phyloP scores from a whole-genome alignment of 2,329 filamentous ascomycete genomes.

The Neofusicoccum laricinum region DNA sequence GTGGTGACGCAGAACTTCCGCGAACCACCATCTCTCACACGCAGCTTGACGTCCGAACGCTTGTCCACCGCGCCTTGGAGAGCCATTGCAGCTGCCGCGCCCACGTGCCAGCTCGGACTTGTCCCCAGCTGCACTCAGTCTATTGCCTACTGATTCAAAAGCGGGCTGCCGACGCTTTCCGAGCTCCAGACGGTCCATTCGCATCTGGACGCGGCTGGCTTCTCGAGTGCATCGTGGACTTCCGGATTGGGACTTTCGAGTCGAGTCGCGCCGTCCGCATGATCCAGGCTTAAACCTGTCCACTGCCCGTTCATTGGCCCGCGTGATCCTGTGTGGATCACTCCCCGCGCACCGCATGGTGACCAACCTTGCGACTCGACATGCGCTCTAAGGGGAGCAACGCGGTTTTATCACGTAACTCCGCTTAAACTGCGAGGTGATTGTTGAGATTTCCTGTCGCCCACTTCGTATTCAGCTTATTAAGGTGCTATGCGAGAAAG shows the following conservation, averaged over 20 bases:
- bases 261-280: background rate
- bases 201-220: background rate
- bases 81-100: background rate
- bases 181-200: background rate
- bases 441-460: background rate
- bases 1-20: background rate
- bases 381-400: background rate
- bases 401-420: background rate
- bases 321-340: background rate
- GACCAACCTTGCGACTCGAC: background rate
- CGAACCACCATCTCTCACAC: background rate
- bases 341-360: background rate
- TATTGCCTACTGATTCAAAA: background rate
- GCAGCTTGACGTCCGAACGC: background rate
- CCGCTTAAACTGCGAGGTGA: background rate
- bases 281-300: background rate
- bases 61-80: background rate
- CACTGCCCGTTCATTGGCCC: background rate
- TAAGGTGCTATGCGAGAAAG: background rate
- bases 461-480: background rate
- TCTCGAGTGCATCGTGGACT: background rate
- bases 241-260: background rate
- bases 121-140: background rate
- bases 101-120: background rate
- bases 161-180: background rate